Percentiles rank a stretch among this genome's conserved stretches.
Conservation (phyloP, 257 asterid genomes). For the Solanum tacnaense region DNA sequence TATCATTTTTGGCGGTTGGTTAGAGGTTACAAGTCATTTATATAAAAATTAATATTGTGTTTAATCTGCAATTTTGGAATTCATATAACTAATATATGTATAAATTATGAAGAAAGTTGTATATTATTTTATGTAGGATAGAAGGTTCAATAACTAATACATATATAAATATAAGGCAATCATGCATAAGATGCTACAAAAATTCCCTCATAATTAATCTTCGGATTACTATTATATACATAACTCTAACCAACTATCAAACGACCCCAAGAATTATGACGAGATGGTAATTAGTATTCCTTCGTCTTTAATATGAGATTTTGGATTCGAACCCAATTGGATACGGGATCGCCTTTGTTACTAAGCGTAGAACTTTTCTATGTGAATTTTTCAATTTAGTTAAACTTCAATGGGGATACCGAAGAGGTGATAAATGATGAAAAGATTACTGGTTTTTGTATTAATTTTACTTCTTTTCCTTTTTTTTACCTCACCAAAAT, state of each 20-base stretch:
- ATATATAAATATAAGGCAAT: background rate
- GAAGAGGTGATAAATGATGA: background rate
- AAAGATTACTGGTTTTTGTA: background rate
- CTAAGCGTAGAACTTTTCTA: too few species aligned
- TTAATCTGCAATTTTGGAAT: too few species aligned
- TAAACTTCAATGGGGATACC: background rate
- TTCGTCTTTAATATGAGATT: background rate
- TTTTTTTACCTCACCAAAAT: background rate
- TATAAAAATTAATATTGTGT: background rate
- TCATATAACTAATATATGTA: background rate
- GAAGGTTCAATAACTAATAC: background rate
- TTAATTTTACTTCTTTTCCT: background rate
- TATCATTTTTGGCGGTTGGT: background rate
- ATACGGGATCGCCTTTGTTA: background rate
- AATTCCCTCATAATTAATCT: background rate
- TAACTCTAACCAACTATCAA: background rate
- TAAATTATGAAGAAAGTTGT: background rate
- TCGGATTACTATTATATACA: fast-evolving
- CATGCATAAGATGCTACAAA: background rate
- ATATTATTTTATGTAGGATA: background rate
- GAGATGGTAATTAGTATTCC: background rate
- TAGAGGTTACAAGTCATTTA: background rate
- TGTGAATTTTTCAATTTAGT: too few species aligned
- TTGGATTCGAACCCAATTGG: too few species aligned
- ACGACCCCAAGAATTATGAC: fast-evolving